Base-by-base conservation (phyloP, 345 rosid genomes). In the Euphorbia pulcherrima region DNA sequence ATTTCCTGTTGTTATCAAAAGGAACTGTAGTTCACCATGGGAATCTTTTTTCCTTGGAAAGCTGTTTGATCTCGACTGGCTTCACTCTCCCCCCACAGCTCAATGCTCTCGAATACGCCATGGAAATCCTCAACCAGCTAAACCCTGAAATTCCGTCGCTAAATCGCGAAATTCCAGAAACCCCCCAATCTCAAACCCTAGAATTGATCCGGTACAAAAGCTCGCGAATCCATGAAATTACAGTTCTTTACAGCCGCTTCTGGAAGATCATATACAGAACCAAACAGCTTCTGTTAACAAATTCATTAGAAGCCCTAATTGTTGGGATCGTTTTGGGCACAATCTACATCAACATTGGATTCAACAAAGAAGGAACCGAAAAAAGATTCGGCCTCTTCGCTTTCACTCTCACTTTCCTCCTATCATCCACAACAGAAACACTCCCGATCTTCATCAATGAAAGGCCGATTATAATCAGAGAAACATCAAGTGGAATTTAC, bases 321-420 rank as follows among this genome's bases (percentile, higher is more conserved):
- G 98, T 93, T n/a, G 98, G 98, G n/a, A 72, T 93, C 24, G 97
- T 93, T 52, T 71, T 93, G 39, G 98, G 96, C 12, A 93, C 94
- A 1, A 92, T 90, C 68, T 92, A 87, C 82, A 83, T 88, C 69
- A 85, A 92, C 72, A 83, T 90, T 3, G 97, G 97, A 48, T 80
- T 68, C 24, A 79, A 79, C 68, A 87, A 85, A 72, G 82, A 78
- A 77, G 98, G 96, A 2, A 88, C 90, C 39, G 83, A 85, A 48
- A 90, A 93, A 61, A 81, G 98, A 73, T 90, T 81, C 37, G 98
- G 98, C 46, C 82, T 92, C 23, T 90, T 92, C 56, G 98, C 98
- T 18, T 92, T 92, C 80, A 90, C 96, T 4, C 96, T 92, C 71
- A 92, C 98, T 0, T 92, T 92, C 67, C 97, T 90, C 64, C 94